A percentile compares a stretch with the other conserved stretches of the same genome.
These are phyloP conservation scores for Leishmania martiniquensis DNA, from an alignment of 208 protist genomes.

Conservation along the genomic window DNA sequence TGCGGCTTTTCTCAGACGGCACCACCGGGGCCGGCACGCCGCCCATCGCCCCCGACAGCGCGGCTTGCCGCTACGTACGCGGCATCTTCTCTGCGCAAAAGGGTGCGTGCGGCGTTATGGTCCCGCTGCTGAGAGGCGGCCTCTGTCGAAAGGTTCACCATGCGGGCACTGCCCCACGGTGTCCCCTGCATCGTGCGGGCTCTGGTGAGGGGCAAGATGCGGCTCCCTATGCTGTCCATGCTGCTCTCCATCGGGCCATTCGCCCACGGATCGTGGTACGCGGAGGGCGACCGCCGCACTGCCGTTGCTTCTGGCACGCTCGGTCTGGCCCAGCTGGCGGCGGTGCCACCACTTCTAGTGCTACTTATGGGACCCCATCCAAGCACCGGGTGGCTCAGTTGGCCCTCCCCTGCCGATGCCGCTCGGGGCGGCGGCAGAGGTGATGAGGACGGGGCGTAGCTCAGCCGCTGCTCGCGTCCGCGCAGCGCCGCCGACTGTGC, in stretches of 20 bases:
- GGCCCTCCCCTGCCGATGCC: background rate
- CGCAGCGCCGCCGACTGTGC: background rate
- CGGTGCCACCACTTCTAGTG: background rate
- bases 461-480: conserved; percentile 1
- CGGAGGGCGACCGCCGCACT: background rate
- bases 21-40: background rate
- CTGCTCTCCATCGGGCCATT: background rate
- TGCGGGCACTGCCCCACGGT: background rate
- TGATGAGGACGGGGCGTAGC: background rate
- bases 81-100: background rate
- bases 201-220: background rate
- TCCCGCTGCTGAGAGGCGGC: background rate
- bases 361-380: background rate
- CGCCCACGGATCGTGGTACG: conserved; percentile 1
- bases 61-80: background rate
- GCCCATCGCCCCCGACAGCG: background rate
- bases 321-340: background rate
- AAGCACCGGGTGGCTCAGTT: background rate
- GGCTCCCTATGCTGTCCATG: background rate
- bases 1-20: background rate
- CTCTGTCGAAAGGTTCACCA: background rate
- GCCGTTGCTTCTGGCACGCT: background rate
- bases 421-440: background rate
- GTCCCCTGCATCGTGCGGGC: background rate
- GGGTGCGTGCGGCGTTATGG: background rate